Conservation (phyloP, 1,284 basidiomycete genomes). For the Tylopilus orsonianus region DNA sequence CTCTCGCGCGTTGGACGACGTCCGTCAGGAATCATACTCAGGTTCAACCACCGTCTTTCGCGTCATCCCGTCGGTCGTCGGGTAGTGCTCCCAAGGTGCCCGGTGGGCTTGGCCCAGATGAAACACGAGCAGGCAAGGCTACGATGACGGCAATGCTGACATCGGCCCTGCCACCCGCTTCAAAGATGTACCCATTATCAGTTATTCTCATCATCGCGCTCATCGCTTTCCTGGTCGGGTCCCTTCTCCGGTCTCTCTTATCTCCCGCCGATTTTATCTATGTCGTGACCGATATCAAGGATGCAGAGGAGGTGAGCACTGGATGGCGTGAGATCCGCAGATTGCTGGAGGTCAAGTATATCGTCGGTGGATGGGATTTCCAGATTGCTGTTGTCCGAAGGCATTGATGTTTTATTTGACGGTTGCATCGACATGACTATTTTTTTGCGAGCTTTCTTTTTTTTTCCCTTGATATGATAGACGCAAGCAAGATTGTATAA, state of each 20-base stretch:
- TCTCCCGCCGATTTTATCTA: slow-evolving; percentile 92
- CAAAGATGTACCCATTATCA: slow-evolving; percentile 46
- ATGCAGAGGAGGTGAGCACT: slow-evolving; percentile 47
- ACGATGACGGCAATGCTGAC: not conserved
- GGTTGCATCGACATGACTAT: not conserved
- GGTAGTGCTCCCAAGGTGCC: slow-evolving; percentile 21
- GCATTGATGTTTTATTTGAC: slow-evolving; percentile 41
- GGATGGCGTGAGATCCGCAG: slow-evolving; percentile 85
- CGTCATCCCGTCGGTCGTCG: slow-evolving; percentile 29
- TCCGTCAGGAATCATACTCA: slow-evolving; percentile 12
- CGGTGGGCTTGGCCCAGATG: slow-evolving; percentile 21
- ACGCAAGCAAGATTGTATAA: slow-evolving; percentile 15
- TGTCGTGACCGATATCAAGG: slow-evolving; percentile 57
- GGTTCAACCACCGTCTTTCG: slow-evolving; percentile 21
- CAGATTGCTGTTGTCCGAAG: slow-evolving; percentile 77
- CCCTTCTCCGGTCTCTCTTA: slow-evolving; percentile 81
- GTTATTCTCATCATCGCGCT: slow-evolving; percentile 78
- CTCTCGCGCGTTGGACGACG: slow-evolving; percentile 39
- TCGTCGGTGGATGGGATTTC: slow-evolving; percentile 78
- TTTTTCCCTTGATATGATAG: slow-evolving; percentile 5
- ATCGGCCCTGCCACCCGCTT: slow-evolving; percentile 8
- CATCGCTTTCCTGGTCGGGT: slow-evolving; percentile 90
- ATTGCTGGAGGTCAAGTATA: slow-evolving; percentile 75
- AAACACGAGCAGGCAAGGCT: slow-evolving; percentile 6
- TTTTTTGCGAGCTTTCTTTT: not conserved